Base-by-base conservation (phyloP, 352 stramenopile genomes). In the Globisporangium spinosum region DNA sequence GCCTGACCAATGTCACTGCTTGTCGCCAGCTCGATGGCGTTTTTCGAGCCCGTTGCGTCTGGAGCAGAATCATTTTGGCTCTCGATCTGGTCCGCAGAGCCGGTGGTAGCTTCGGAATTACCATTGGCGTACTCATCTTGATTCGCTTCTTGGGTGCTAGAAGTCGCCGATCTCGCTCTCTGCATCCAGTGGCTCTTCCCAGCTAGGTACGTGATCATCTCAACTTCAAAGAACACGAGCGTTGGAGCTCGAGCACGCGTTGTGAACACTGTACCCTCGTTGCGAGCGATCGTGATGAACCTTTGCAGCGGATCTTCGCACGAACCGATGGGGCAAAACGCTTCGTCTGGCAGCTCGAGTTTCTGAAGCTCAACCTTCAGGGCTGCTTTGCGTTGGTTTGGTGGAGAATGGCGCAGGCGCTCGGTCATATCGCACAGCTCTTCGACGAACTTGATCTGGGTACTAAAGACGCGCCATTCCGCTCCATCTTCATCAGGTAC, bases 261-360 rank as follows among this genome's bases (percentile, higher is more conserved):
- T n/a, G 86, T 93, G 69, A 96, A 96, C 23, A 96, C 87, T 0
- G 87, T 90, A 34, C 89, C 87, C 78, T 95, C 87, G 20, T 77
- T 72, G 55, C 78, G 72, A 43, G 75, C 82, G 55, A 93, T 90
- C 12, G 74, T 77, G 55, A 93, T 68, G 58, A 95, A 77, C 2
- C 80, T 77, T 61, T 85, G 75, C n/a, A 93, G 49, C 27, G 82
- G 75, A 47, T 89, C 73, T 43, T 90, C 79, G 43, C 81, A 90
- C 15, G 83, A 89, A 5, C 80, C 84, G 3, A 95, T 72, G 25
- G 87, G 87, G 62, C 79, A 91, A 56, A 90, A 92, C 9, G 82
- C 80, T 20, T 87, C 75, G 20, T 89, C 70, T 0, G 80, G 83
- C 23, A 92, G 69, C 27, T 74, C 63, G 53, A 95, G 64, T 35